Evolutionary conservation across 495 filamentous ascomycete species (phyloP).

Genomic region (Penicillium turbatum): DNA sequence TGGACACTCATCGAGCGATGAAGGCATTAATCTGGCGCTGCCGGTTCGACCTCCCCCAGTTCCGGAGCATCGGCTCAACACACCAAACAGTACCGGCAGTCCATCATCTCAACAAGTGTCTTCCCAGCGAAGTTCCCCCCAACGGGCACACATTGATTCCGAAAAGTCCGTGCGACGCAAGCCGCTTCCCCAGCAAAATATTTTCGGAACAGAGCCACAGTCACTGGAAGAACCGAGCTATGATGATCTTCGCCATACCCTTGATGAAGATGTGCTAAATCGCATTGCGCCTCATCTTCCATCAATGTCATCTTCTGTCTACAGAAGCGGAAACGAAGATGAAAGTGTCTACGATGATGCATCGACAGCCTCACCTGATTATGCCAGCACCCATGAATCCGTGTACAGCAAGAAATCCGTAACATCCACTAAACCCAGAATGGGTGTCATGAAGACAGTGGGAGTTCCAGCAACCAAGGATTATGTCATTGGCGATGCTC

Average conservation of each 20-base stretch:
- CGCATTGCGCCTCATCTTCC: constrained; percentile 36
- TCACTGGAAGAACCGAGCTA: constrained; percentile 46
- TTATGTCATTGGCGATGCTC: constrained; percentile 58
- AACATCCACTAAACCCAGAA: constrained; percentile 66
- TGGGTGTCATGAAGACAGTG: constrained; percentile 78
- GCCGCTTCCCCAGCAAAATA: constrained; percentile 50
- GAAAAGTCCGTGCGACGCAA: constrained; percentile 54
- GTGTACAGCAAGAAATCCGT: constrained; percentile 55
- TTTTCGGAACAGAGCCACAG: constrained; percentile 6
- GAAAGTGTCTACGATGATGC: constrained; percentile 50
- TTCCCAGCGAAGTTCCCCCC: background rate
- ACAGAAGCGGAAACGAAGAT: constrained; percentile 30
- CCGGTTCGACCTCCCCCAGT: constrained; percentile 13
- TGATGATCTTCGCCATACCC: constrained; percentile 60
- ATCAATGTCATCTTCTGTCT: constrained; percentile 23
- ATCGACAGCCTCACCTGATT: constrained; percentile 52
- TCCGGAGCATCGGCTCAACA: constrained; percentile 20
- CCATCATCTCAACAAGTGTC: constrained; percentile 27
- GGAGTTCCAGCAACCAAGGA: constrained; percentile 54
- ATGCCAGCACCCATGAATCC: constrained; percentile 67
- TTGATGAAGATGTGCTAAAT: constrained; percentile 63
- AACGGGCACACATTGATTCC: constrained; percentile 35
- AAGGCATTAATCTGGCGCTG: constrained; percentile 12
- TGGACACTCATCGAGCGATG: constrained; percentile 20
- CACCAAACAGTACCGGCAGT: constrained; percentile 15